Base-by-base conservation (phyloP, 1,284 basidiomycete genomes). In the Sparassis latifolia region DNA sequence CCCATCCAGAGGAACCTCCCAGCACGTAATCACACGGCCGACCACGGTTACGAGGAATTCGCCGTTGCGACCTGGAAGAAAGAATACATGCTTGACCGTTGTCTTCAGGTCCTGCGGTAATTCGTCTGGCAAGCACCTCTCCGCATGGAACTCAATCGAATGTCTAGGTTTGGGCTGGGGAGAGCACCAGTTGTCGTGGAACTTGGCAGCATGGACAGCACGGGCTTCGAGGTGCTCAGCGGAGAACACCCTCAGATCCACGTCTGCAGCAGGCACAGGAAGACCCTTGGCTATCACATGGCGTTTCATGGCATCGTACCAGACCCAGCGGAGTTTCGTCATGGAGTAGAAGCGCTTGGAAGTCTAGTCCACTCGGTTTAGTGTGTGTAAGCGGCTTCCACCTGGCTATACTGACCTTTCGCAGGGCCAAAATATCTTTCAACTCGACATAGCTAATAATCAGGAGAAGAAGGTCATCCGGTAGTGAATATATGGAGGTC, bases 171-270 rank as follows among this genome's bases (percentile, higher is more conserved):
- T 50, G 1, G 69, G 69, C 30, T 59, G 55, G 2, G 56, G 30
- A 2, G 69, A 67, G 47, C 59, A 62, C 68, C 69, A 70, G 51
- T 71, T 71, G 48, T 63, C 60, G 54, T 71, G 66, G 55, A 70
- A 67, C 40, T 58, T 58, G 20, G 65, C 56, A 31, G 68, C 68
- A 53, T 69, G 69, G 5, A 70, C 58, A 3, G 64, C 63, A 27
- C 68, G 65, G n/a, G 61, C 55, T 55, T 71, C 69, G 49, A 71
- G 63, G 47, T 69, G 64, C 40, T 62, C 58, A 28, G 66, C 58
- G n/a, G 68, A 65, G 31, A 68, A 51, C 27, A 57, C 54, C 50
- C 60, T 62, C 48, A 67, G 53, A 53, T 69, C 65, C 2, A 53
- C 48, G 37, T 55, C 52, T 37, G 53, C 57, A 20, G 67, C 66